These are phyloP conservation scores for Pseudonectria foliicola DNA, from an alignment of 2,329 filamentous ascomycete genomes.

Conservation along the genomic window DNA sequence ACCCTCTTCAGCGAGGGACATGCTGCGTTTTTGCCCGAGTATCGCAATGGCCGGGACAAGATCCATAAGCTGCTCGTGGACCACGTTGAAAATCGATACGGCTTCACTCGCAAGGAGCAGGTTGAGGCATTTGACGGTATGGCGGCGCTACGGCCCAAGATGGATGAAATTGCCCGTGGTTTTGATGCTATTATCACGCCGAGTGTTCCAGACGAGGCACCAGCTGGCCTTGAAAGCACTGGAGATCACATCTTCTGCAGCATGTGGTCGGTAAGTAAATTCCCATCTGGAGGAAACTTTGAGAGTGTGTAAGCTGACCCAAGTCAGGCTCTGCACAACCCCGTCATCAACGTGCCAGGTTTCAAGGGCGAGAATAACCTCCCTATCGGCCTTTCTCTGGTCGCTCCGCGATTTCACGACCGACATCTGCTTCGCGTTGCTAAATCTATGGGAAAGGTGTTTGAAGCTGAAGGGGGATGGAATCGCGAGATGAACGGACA, in stretches of 20 bases:
- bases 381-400: slow-evolving; percentile 52
- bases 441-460: slow-evolving; percentile 30
- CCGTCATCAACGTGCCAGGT: slow-evolving; percentile 57
- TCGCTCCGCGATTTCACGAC: slow-evolving; percentile 41
- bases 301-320: too few relatives aligned
- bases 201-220: slow-evolving; percentile 53
- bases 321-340: slow-evolving; percentile 45
- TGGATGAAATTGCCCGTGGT: slow-evolving; percentile 42
- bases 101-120: slow-evolving; percentile 38
- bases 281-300: too few relatives aligned
- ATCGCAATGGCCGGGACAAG: slow-evolving; percentile 38
- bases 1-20: slow-evolving; percentile 47
- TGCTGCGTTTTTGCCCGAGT: slow-evolving; percentile 47
- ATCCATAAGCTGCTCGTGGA: slow-evolving; percentile 37
- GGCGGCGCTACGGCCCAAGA: slow-evolving; percentile 44
- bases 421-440: slow-evolving; percentile 35
- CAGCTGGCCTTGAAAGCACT: slow-evolving; percentile 43
- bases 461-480: slow-evolving; percentile 25
- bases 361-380: slow-evolving; percentile 47
- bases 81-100: slow-evolving; percentile 43
- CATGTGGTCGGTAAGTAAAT: slow-evolving; percentile 45
- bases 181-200: slow-evolving; percentile 53
- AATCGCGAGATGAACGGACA: slow-evolving; percentile 9
- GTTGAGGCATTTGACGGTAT: slow-evolving; percentile 47
- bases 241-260: slow-evolving; percentile 46